These are phyloP conservation scores for Termitomyces sp. DNA, from an alignment of 768 basidiomycete genomes.

Conservation along the genomic window DNA sequence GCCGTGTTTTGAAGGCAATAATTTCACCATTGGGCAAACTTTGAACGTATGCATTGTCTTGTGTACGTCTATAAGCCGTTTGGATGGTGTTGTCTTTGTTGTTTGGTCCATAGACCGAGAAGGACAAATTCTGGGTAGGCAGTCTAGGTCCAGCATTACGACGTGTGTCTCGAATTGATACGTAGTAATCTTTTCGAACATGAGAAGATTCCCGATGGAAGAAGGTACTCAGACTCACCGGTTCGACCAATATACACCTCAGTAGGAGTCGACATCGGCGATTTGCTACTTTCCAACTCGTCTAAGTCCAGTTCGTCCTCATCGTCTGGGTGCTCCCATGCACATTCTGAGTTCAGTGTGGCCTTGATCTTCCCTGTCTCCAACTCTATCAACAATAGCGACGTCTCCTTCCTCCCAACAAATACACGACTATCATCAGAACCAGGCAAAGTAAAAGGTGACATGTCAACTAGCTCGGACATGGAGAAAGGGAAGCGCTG, in stretches of 20 bases:
- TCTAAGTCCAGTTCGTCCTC: constrained; percentile 39
- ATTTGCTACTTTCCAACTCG: constrained; percentile 40
- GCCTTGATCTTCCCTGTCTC: constrained; percentile 80
- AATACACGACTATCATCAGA: constrained; percentile 72
- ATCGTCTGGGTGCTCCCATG: constrained; percentile 63
- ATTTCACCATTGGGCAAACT: constrained; percentile 76
- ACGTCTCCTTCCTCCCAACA: constrained; percentile 89
- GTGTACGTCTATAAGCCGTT: constrained; percentile 66
- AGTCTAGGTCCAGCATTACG: constrained; percentile 24
- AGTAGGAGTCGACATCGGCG: constrained; percentile 32
- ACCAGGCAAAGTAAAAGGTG: constrained; percentile 70
- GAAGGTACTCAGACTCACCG: constrained; percentile 26
- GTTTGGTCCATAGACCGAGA: constrained; percentile 92
- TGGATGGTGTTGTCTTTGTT: constrained; percentile 78
- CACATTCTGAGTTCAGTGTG: constrained; percentile 72
- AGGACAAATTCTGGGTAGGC: constrained; percentile 77
- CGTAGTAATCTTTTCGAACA: constrained; percentile 68
- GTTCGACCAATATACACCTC: constrained; percentile 51
- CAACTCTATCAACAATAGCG: constrained; percentile 67
- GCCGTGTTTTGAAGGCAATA: constrained; percentile 60
- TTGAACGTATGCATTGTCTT: constrained; percentile 80
- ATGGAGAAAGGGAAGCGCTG: constrained; percentile 91
- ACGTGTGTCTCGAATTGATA: constrained; percentile 64
- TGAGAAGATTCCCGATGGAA: background rate
- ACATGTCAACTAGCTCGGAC: constrained; percentile 88